phyloP scores from a whole-genome alignment of 2,329 filamentous ascomycete genomes.

The Dothideomycetidae sp. region DNA sequence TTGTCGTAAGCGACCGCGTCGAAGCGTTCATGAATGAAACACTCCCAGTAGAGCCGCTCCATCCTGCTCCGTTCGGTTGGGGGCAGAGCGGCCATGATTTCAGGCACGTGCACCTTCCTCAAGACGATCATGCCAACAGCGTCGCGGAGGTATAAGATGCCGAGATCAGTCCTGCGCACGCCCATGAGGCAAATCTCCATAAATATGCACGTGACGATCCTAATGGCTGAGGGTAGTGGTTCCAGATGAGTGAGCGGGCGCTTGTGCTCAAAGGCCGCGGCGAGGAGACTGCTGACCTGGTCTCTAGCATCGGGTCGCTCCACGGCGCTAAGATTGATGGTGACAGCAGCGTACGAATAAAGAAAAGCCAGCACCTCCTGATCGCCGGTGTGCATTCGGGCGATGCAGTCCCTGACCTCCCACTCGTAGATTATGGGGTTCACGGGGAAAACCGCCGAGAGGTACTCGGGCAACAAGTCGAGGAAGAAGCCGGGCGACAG shows the following conservation, averaged over 20 bases:
- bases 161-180: slow-evolving; percentile 34
- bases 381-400: slow-evolving; percentile 24
- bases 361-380: slow-evolving; percentile 29
- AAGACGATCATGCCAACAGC: slow-evolving; percentile 34
- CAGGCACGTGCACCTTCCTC: slow-evolving; percentile 30
- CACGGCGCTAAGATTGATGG: slow-evolving; percentile 29
- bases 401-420: slow-evolving; percentile 25
- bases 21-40: slow-evolving; percentile 44
- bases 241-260: slow-evolving; percentile 10
- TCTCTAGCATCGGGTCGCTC: slow-evolving; percentile 15
- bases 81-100: slow-evolving; percentile 21
- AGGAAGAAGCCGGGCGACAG: slow-evolving; percentile 25
- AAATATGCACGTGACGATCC: slow-evolving; percentile 39
- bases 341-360: slow-evolving; percentile 33
- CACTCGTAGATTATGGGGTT: slow-evolving; percentile 31
- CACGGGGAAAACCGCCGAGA: slow-evolving; percentile 33
- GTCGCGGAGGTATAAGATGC: slow-evolving; percentile 38
- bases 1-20: slow-evolving; percentile 38
- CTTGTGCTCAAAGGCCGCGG: slow-evolving; percentile 26
- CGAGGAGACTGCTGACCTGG: slow-evolving; percentile 25
- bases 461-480: slow-evolving; percentile 32
- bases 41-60: slow-evolving; percentile 42
- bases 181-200: slow-evolving; percentile 40
- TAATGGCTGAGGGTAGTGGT: slow-evolving; percentile 26
- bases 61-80: slow-evolving; percentile 27